Evolutionary conservation across 1,139 yeast species (phyloP).

Genomic region (Kurtzmaniella quercitrusa): DNA sequence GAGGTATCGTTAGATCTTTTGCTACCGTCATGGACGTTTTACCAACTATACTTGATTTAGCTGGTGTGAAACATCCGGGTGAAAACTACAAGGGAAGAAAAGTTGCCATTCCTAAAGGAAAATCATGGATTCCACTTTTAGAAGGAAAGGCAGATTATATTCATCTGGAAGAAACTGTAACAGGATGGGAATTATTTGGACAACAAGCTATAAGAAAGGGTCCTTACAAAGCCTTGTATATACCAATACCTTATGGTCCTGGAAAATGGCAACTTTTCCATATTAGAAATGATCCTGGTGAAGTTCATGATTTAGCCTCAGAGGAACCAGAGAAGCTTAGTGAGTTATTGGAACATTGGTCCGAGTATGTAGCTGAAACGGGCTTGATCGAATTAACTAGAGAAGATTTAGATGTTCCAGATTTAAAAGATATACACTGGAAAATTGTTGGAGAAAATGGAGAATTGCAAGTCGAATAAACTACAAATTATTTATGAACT

Average conservation of each 20-base stretch:
- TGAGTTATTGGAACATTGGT: constrained; percentile 46
- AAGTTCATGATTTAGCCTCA: constrained; percentile 37
- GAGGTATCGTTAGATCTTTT: constrained; percentile 33
- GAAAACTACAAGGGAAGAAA: constrained; percentile 30
- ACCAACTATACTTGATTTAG: constrained; percentile 50
- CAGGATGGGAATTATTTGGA: constrained; percentile 59
- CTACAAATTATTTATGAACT: too few species aligned
- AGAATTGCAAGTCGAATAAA: neutral
- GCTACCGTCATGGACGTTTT: constrained; percentile 55
- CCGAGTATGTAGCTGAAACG: constrained; percentile 50
- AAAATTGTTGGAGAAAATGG: neutral
- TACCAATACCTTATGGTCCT: constrained; percentile 48
- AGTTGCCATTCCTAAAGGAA: constrained; percentile 39
- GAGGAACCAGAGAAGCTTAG: constrained; percentile 28
- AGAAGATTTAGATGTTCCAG: constrained; percentile 8
- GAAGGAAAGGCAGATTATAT: constrained; percentile 21
- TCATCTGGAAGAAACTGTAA: constrained; percentile 43
- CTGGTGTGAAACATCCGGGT: constrained; percentile 44
- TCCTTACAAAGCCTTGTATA: constrained; percentile 43
- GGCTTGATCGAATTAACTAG: constrained; percentile 40
- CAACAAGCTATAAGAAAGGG: constrained; percentile 55
- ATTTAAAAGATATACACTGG: neutral
- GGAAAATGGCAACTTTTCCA: constrained; percentile 50
- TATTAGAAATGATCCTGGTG: constrained; percentile 44
- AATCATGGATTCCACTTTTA: constrained; percentile 36